A percentile compares a stretch with the other conserved stretches of the same genome.
phyloP scores from a whole-genome alignment of 208 protist genomes.

The Hexamita inflata region DNA sequence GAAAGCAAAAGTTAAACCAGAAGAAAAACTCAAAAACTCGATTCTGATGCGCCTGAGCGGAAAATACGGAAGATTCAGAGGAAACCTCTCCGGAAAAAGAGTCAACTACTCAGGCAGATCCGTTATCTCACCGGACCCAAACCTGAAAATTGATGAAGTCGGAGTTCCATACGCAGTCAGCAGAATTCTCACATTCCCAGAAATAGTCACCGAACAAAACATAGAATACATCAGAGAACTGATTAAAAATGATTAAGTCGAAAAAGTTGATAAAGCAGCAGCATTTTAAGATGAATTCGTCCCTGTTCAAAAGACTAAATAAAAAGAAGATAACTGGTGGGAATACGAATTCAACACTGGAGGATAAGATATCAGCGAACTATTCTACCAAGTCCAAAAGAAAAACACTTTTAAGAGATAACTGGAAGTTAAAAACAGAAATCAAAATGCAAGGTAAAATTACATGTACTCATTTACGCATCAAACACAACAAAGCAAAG shows the following conservation, averaged over 20 bases:
- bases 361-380: neutral
- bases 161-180: conserved; percentile 84
- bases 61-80: conserved; percentile 91
- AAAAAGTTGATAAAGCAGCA: conserved; percentile 44
- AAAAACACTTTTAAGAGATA: conserved; percentile 12
- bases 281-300: conserved; percentile 36
- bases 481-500: no score
- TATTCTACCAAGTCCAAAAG: no score
- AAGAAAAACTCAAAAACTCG: conserved; percentile 57
- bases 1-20: conserved; percentile 23
- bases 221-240: conserved; percentile 62
- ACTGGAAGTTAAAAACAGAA: no score
- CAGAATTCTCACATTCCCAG: conserved; percentile 83
- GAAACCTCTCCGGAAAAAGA: conserved; percentile 95
- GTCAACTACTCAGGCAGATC: conserved; percentile 96
- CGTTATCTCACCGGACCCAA: conserved; percentile 98
- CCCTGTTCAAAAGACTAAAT: conserved; percentile 49
- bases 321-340: neutral
- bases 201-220: conserved; percentile 74
- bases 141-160: conserved; percentile 84
- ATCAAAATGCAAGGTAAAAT: no score
- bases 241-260: conserved; percentile 8
- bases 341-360: no score
- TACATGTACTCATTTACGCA: no score
- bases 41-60: conserved; percentile 92